phyloP scores from a whole-genome alignment of 2,329 filamentous ascomycete species.

The Arthrobotrys megalospora region DNA sequence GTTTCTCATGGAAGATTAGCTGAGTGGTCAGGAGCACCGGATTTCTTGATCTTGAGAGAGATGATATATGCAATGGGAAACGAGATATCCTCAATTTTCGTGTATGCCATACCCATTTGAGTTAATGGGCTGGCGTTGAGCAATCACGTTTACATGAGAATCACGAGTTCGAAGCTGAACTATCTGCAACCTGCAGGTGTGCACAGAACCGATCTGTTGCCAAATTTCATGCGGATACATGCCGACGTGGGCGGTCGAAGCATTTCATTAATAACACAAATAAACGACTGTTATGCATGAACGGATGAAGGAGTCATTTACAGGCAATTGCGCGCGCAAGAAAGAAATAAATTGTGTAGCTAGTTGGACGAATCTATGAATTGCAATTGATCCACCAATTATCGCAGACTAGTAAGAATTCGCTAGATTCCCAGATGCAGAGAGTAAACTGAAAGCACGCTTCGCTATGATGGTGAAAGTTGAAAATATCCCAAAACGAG shows the following conservation, averaged over 20 bases:
- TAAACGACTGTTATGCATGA: not conserved
- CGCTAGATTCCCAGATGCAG: not conserved
- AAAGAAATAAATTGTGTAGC: not conserved
- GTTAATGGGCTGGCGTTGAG: not conserved
- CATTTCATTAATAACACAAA: conserved; percentile 7
- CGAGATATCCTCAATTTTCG: not conserved
- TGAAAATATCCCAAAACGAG: not conserved
- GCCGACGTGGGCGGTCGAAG: not conserved
- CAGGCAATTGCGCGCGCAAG: not conserved
- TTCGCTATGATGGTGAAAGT: conserved; percentile 16
- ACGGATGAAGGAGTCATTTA: conserved; percentile 3
- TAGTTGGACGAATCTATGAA: conserved; percentile 2
- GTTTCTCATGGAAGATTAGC: not conserved
- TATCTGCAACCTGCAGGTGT: conserved; percentile 2
- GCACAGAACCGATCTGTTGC: conserved; percentile 3
- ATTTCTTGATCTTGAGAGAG: conserved; percentile 4
- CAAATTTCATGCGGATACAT: not conserved
- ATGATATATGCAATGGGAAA: conserved; percentile 2
- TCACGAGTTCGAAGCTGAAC: not conserved
- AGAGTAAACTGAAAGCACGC: conserved; percentile 2
- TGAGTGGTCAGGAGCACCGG: not conserved
- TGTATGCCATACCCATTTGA: not conserved
- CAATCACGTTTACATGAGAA: not conserved
- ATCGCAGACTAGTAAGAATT: not conserved
- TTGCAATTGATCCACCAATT: conserved; percentile 3